phyloP scores from a whole-genome alignment of 805 yeast genomes.

The Saccharomycopsis olivae region DNA sequence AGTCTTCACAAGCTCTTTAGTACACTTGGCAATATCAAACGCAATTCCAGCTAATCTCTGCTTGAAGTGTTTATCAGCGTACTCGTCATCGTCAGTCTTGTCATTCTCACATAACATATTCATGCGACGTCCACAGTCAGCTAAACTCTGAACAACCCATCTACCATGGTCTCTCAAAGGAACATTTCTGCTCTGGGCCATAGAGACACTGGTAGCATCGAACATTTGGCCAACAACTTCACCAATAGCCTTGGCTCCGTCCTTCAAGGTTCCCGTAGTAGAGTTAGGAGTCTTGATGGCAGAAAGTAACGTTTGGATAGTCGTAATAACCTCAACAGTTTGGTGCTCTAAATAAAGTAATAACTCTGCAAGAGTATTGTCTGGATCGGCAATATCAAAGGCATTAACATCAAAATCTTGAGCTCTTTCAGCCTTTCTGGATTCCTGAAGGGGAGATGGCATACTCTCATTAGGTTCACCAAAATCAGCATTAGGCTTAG shows the following conservation, averaged over 20 bases:
- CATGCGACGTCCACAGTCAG: slow-evolving; percentile 82
- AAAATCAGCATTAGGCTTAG: slow-evolving; percentile 6
- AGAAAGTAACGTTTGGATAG: slow-evolving; percentile 72
- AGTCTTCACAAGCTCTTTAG: slow-evolving; percentile 90
- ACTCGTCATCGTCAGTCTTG: slow-evolving; percentile 39
- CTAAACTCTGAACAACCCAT: slow-evolving; percentile 81
- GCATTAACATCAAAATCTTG: slow-evolving; percentile 55
- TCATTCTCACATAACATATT: slow-evolving; percentile 45
- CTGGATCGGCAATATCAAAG: slow-evolving; percentile 79
- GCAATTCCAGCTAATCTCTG: slow-evolving; percentile 94
- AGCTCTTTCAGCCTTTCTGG: slow-evolving; percentile 13
- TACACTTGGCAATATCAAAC: slow-evolving; percentile 92
- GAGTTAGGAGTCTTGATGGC: slow-evolving; percentile 71
- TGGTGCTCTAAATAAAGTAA: slow-evolving; percentile 84
- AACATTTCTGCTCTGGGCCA: slow-evolving; percentile 80
- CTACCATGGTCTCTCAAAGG: slow-evolving; percentile 82
- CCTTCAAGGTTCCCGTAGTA: slow-evolving; percentile 62
- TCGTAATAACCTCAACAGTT: slow-evolving; percentile 81
- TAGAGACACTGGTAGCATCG: slow-evolving; percentile 75
- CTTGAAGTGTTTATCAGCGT: slow-evolving; percentile 81
- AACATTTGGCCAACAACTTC: slow-evolving; percentile 78
- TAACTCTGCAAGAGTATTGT: slow-evolving; percentile 76
- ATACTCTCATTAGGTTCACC: neutral
- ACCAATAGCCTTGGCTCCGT: slow-evolving; percentile 66
- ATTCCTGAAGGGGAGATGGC: slow-evolving; percentile 15